Percentiles rank a stretch among this genome's conserved stretches.
Evolutionary conservation across 1,139 yeast genomes (phyloP).

Genomic region (Nakaseomyces delphensis): DNA sequence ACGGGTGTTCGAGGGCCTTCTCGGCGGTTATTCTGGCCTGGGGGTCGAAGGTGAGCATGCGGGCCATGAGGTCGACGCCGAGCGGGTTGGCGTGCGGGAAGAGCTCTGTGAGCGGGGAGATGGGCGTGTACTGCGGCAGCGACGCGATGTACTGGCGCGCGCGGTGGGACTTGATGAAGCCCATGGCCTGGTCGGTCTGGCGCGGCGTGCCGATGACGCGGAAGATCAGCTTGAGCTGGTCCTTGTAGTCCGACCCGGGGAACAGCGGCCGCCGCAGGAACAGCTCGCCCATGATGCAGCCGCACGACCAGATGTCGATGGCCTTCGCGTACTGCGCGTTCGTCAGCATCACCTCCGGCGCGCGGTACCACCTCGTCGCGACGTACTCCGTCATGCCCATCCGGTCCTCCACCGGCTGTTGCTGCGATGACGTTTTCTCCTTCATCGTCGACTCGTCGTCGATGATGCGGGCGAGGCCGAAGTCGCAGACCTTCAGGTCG

Average conservation of each 20-base stretch:
- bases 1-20: slow-evolving; percentile 77
- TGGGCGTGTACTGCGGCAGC: slow-evolving; percentile 47
- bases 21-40: slow-evolving; percentile 66
- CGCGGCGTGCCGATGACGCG: slow-evolving; percentile 87
- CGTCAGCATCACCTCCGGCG: slow-evolving; percentile 94
- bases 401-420: slow-evolving; percentile 34
- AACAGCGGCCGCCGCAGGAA: slow-evolving; percentile 76
- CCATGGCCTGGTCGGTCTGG: slow-evolving; percentile 54
- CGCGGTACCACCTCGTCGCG: slow-evolving; percentile 96
- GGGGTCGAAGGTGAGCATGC: slow-evolving; percentile 74
- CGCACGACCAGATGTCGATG: slow-evolving; percentile 94
- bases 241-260: slow-evolving; percentile 91
- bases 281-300: slow-evolving; percentile 93
- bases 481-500: slow-evolving; percentile 89
- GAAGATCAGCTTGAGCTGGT: slow-evolving; percentile 78
- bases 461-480: slow-evolving; percentile 69
- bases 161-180: slow-evolving; percentile 68
- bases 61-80: slow-evolving; percentile 71
- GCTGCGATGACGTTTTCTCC: slow-evolving; percentile 8
- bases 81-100: slow-evolving; percentile 51
- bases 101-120: slow-evolving; percentile 45
- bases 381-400: slow-evolving; percentile 84
- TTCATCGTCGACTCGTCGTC: slow-evolving; percentile 19
- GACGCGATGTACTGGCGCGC: slow-evolving; percentile 81
- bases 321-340: slow-evolving; percentile 91